Percentiles rank a stretch among this genome's conserved stretches.
Evolutionary conservation across 148 eudicot genomes (phyloP).

Genomic region (Rhododendron ferrugineum): DNA sequence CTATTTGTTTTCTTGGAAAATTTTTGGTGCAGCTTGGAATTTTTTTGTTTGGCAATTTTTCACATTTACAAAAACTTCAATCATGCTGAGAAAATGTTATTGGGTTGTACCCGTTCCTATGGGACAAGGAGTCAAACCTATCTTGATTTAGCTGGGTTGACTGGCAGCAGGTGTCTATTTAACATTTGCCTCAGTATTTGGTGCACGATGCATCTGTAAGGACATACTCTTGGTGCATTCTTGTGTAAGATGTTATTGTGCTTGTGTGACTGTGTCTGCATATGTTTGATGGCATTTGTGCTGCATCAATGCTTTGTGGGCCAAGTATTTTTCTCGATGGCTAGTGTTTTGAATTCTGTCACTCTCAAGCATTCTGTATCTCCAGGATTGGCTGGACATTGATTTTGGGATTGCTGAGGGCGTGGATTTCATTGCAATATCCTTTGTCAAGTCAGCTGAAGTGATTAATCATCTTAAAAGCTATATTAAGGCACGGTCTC

Average conservation of each 20-base stretch:
- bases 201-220: neutral
- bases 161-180: neutral
- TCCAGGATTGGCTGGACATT: constrained; percentile 98
- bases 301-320: neutral
- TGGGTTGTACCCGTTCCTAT: neutral
- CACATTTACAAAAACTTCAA: neutral
- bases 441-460: constrained; percentile 97
- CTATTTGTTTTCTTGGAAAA: no score
- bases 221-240: neutral
- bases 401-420: constrained; percentile 95
- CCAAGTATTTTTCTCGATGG: neutral
- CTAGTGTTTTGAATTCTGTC: constrained; percentile 7
- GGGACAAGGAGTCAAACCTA: neutral
- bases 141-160: neutral
- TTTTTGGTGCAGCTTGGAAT: neutral
- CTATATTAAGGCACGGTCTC: constrained; percentile 79
- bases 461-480: constrained; percentile 89
- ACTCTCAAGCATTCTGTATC: constrained; percentile 15
- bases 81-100: neutral
- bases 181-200: neutral
- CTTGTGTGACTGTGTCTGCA: neutral
- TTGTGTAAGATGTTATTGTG: neutral
- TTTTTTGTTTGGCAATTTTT: neutral
- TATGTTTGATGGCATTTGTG: neutral
- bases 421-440: constrained; percentile 89